Evolutionary conservation across 305 asterid genomes (phyloP).

Genomic region (Fraxinus dipetala): DNA sequence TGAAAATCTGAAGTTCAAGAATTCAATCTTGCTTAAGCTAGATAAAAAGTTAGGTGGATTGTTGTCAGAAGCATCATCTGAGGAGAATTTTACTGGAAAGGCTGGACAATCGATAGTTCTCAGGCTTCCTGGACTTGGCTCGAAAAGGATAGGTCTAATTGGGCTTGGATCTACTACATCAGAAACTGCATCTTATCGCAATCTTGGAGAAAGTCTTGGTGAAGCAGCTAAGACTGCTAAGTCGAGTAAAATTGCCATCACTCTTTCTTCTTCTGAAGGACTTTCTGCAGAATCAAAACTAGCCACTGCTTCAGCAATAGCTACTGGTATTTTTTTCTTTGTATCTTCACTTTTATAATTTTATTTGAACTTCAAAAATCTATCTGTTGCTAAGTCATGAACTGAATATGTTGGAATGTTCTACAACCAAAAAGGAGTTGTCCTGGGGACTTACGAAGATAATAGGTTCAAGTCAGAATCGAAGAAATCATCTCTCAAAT

Average conservation of each 20-base stretch:
- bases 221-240: slow-evolving; percentile 76
- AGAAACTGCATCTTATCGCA: slow-evolving; percentile 49
- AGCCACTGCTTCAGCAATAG: slow-evolving; percentile 74
- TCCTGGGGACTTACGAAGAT: slow-evolving; percentile 80
- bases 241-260: slow-evolving; percentile 68
- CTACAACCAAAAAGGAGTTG: slow-evolving; percentile 46
- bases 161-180: slow-evolving; percentile 69
- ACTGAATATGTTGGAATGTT: slow-evolving; percentile 15
- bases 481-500: slow-evolving; percentile 56
- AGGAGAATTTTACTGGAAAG: slow-evolving; percentile 90
- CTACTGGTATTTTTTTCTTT: slow-evolving; percentile 47
- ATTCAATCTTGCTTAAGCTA: slow-evolving; percentile 59
- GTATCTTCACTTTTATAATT: slow-evolving; percentile 3
- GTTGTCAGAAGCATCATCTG: slow-evolving; percentile 70
- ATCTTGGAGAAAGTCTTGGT: slow-evolving; percentile 90
- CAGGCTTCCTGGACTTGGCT: slow-evolving; percentile 71
- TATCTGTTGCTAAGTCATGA: slow-evolving; percentile 1
- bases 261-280: slow-evolving; percentile 73
- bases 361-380: not conserved
- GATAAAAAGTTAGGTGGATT: slow-evolving; percentile 68
- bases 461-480: slow-evolving; percentile 80
- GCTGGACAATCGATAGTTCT: slow-evolving; percentile 75
- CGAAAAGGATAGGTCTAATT: slow-evolving; percentile 70
- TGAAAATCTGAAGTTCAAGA: slow-evolving; percentile 66
- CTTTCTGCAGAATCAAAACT: slow-evolving; percentile 58